Evolutionary conservation across 345 rosid genomes (phyloP).

Genomic region (Populus pruinosa): DNA sequence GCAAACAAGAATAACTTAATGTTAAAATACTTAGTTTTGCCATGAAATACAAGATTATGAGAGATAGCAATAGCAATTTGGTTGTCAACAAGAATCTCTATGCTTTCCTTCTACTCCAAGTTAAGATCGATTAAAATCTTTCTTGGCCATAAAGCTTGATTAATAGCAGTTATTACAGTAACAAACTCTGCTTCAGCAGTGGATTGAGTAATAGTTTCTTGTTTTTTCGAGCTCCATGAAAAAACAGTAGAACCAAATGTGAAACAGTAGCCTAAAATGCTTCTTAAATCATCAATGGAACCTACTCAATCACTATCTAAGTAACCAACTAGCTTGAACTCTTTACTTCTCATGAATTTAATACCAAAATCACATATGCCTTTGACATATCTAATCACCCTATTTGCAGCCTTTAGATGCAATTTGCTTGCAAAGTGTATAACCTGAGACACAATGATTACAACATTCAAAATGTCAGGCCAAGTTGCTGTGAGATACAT

Average conservation of each 20-base stretch:
- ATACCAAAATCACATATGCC: not conserved
- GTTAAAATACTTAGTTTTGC: too few species aligned
- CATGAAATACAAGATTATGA: too few species aligned
- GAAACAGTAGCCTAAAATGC: not conserved
- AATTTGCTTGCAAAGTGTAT: not conserved
- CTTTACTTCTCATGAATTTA: not conserved
- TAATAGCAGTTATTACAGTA: rapidly evolving
- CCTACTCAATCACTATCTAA: too few species aligned
- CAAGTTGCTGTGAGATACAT: not conserved
- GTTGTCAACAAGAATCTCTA: too few species aligned
- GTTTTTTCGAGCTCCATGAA: not conserved
- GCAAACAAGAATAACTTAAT: too few species aligned
- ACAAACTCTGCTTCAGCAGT: not conserved
- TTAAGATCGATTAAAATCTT: not conserved
- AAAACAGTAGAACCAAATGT: not conserved
- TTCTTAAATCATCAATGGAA: not conserved
- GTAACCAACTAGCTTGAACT: not conserved
- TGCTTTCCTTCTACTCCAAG: too few species aligned
- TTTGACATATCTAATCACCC: not conserved
- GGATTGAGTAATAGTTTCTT: not conserved
- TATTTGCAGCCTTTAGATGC: not conserved
- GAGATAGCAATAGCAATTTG: too few species aligned
- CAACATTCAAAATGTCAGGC: not conserved
- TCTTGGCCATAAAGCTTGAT: not conserved
- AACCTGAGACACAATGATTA: not conserved